Evolutionary conservation across 352 stramenopile genomes (phyloP).

Genomic region (Phytopythium kandeliae): DNA sequence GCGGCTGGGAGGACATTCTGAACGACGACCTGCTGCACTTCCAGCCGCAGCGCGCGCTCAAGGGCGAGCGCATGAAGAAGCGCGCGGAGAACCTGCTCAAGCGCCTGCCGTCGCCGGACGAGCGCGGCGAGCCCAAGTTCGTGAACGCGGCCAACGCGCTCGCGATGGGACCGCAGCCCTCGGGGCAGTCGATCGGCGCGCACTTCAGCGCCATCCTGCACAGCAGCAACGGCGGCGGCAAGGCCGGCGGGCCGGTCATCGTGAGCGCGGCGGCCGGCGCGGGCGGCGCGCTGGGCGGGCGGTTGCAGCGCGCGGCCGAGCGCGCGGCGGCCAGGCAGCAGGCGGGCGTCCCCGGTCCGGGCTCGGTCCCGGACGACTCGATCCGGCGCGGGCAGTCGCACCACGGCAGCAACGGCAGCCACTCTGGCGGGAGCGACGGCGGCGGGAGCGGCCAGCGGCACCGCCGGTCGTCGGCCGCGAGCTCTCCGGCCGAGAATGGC

Average conservation of each 20-base stretch:
- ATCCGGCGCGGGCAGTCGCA: constrained; percentile 30
- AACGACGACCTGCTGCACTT: constrained; percentile 78
- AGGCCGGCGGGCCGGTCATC: constrained; percentile 4
- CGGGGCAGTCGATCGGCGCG: constrained; percentile 52
- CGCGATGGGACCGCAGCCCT: constrained; percentile 23
- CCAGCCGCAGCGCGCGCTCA: constrained; percentile 73
- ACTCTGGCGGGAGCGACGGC: constrained; percentile 12
- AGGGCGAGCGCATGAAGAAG: constrained; percentile 81
- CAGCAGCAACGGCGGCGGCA: constrained; percentile 15
- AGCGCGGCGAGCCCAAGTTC: constrained; percentile 48
- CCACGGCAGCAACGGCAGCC: constrained; percentile 9
- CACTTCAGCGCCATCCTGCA: constrained; percentile 83
- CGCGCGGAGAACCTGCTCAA: constrained; percentile 80
- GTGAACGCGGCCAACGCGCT: constrained; percentile 51
- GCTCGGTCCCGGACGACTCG: constrained; percentile 24
- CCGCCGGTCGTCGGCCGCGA: constrained; percentile 25
- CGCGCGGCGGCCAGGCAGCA: constrained; percentile 44
- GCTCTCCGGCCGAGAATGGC: constrained; percentile 18
- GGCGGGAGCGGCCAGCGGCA: constrained; percentile 6
- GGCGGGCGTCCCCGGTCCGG: constrained; percentile 16
- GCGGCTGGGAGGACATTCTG: constrained; percentile 82
- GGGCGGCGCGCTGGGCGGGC: constrained; percentile 26
- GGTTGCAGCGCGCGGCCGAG: constrained; percentile 64
- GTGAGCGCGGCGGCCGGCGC: constrained; percentile 6
- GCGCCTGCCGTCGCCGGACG: constrained; percentile 53